Evolutionary conservation across 2,329 filamentous ascomycete species (phyloP).

Genomic region (Colletotrichum tabaci): DNA sequence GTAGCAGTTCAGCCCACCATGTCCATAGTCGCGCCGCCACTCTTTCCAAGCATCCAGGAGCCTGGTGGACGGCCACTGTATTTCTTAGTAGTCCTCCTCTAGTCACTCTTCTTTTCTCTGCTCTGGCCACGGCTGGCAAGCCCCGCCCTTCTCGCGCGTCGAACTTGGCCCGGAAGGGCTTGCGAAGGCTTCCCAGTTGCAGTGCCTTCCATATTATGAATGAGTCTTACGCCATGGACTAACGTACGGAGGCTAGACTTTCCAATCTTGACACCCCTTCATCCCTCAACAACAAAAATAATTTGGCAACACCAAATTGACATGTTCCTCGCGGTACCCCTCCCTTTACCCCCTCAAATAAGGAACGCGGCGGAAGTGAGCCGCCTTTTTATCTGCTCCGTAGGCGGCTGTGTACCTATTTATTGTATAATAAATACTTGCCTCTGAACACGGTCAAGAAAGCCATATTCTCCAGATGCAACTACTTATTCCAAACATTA

Average conservation of each 20-base stretch:
- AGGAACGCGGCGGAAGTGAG: background rate
- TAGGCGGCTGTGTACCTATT: background rate
- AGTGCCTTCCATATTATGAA: background rate
- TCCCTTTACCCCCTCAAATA: background rate
- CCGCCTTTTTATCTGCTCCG: background rate
- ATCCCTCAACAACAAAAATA: background rate
- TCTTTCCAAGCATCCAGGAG: conserved; percentile 4
- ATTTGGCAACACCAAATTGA: conserved; percentile 9
- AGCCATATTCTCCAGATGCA: background rate
- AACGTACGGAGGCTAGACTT: background rate
- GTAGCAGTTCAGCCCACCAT: conserved; percentile 1
- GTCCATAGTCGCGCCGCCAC: conserved; percentile 15
- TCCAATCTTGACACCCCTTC: background rate
- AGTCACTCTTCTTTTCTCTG: conserved; percentile 1
- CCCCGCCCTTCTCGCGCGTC: conserved; percentile 4
- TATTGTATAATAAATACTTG: background rate
- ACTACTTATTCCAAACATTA: background rate
- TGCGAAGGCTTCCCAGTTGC: background rate
- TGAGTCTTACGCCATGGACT: conserved; percentile 10
- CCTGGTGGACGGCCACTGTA: conserved; percentile 17
- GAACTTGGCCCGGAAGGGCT: background rate
- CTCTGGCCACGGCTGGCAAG: conserved; percentile 1
- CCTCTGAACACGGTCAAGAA: background rate
- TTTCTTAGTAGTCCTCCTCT: background rate
- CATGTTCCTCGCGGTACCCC: background rate